Percentiles rank a stretch among this genome's conserved stretches.
phyloP scores from a whole-genome alignment of 1,139 yeast genomes.

The Pneumocystis oryctolagi region DNA sequence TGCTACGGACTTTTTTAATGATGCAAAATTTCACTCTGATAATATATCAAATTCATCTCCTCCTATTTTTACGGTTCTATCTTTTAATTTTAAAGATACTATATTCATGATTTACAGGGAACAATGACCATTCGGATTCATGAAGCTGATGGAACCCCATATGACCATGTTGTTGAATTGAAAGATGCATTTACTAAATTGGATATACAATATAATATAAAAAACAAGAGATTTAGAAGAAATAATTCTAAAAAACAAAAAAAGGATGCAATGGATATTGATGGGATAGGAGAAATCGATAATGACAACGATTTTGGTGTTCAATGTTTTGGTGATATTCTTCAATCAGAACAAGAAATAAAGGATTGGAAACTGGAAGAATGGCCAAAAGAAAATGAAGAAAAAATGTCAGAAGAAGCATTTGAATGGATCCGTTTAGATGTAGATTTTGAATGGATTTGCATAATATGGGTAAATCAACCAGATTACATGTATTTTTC shows the following conservation, averaged over 20 bases:
- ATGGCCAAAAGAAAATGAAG: conserved; percentile 60
- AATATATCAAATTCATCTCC: conserved; percentile 15
- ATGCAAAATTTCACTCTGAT: conserved; percentile 25
- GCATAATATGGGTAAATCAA: conserved; percentile 63
- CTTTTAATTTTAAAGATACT: conserved; percentile 7
- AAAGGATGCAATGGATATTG: conserved; percentile 17
- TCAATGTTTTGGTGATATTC: conserved; percentile 66
- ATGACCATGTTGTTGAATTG: conserved; percentile 88
- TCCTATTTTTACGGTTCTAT: conserved; percentile 22
- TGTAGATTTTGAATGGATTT: conserved; percentile 95
- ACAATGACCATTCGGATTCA: conserved; percentile 95
- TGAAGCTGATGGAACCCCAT: conserved; percentile 98
- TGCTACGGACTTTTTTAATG: conserved; percentile 27
- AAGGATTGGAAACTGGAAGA: conserved; percentile 62
- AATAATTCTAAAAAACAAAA: conserved; percentile 31
- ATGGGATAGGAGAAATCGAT: conserved; percentile 16
- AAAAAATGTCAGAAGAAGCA: conserved; percentile 58
- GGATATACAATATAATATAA: conserved; percentile 89
- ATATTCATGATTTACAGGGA: conserved; percentile 29
- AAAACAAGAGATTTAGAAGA: conserved; percentile 59
- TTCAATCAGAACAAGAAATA: conserved; percentile 45
- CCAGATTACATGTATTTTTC: conserved; percentile 94
- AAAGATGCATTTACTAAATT: conserved; percentile 73
- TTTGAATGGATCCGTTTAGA: conserved; percentile 96
- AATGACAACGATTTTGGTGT: conserved; percentile 30